These are phyloP conservation scores for Musa acuminata DNA, from an alignment of 176 grass and related monocot genomes.

Conservation along the genomic window DNA sequence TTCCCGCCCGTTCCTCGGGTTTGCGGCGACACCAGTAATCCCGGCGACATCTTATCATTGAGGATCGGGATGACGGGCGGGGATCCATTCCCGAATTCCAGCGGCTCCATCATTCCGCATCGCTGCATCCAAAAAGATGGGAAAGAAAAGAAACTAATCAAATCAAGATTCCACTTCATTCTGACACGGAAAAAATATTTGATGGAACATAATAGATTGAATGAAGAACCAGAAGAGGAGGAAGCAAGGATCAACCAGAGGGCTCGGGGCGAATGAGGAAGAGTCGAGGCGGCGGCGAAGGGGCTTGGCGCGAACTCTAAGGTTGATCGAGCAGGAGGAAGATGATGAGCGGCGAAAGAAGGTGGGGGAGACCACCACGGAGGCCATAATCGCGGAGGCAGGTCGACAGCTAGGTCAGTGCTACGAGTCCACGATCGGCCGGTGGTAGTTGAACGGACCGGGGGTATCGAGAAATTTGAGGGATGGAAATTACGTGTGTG, in stretches of 20 bases:
- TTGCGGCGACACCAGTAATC: neutral
- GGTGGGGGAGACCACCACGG: slow-evolving; percentile 21
- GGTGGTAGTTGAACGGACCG: neutral
- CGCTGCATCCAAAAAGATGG: slow-evolving; percentile 14
- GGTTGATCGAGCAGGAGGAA: neutral
- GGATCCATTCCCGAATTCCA: slow-evolving; percentile 23
- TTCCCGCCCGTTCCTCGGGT: slow-evolving; percentile 10
- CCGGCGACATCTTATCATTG: slow-evolving; percentile 9
- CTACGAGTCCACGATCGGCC: neutral
- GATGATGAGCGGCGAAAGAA: neutral
- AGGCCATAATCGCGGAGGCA: slow-evolving; percentile 14
- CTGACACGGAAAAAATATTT: neutral
- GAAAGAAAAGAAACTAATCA: neutral
- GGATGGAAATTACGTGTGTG: neutral
- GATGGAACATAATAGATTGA: neutral
- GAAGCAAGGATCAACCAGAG: slow-evolving; percentile 5
- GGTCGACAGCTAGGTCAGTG: neutral
- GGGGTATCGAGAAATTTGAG: neutral
- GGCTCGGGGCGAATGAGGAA: slow-evolving; percentile 1
- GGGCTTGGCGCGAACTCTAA: neutral
- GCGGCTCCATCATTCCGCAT: slow-evolving; percentile 22
- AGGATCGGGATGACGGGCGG: slow-evolving; percentile 23
- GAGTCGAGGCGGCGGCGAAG: neutral
- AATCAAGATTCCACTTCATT: neutral
- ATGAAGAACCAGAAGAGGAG: neutral